Evolutionary conservation across 2,329 filamentous ascomycete genomes (phyloP), one percentile per base, ranked within the genome.

Genomic region (Coniochaeta sp.): DNA sequence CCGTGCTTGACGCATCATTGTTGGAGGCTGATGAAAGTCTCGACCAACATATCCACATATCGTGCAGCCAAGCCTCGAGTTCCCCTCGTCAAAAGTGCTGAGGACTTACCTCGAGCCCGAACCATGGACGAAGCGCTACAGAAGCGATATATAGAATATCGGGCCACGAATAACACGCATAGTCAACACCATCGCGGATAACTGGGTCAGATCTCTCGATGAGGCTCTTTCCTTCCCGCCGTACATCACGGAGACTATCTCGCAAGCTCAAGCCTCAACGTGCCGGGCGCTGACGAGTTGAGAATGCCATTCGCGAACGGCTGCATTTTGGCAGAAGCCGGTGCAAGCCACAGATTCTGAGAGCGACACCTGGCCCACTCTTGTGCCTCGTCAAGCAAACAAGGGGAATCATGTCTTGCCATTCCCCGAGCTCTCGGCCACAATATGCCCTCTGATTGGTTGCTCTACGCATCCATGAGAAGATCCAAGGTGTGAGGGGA

Each of bases 351-450:
- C n/a, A n/a, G n/a, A n/a, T n/a, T n/a, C n/a, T n/a, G 12, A 42
- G 20, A n/a, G 26, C 20, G 20, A 26, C 10, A 18, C 6, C 14
- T 16, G 5, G 14, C 20, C 38, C 38, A 14, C 38, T 24, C 18
- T 6, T 10, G 7, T 26, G n/a, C 9, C 4, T 1, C 27, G 22
- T 26, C 9, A 42, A 38, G 6, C 33, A 7, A 38, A 45, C 31
- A 26, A 26, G 52, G 33, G 45, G 22, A 48, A 49, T 28, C 33
- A 32, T 50, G 50, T 49, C 53, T 51, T 51, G 53, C 38, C 47
- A 42, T 52, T 18, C 24, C 31, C 42, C 26, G 35, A 52, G 8
- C 27, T 35, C 52, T 53, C 51, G 52, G 48, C 52, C 26, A 6
- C 3, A 6, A 12, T 26, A 30, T 20, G 8, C 14, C 50, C 8